phyloP scores from a whole-genome alignment of 192 early-diverging fungal genomes.

The Coemansia asiatica region DNA sequence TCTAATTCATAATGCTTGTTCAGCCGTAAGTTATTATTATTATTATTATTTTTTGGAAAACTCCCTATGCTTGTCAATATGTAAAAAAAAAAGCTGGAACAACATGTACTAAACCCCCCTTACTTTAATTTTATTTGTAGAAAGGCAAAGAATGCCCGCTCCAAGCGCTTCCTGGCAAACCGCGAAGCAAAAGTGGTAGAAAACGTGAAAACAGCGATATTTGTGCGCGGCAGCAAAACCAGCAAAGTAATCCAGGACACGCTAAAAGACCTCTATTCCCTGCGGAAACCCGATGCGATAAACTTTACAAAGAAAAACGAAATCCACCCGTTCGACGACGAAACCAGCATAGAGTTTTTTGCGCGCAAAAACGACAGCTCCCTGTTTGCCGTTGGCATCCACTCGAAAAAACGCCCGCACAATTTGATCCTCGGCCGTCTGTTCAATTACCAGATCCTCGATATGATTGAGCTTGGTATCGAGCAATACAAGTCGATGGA shows the following conservation, averaged over 20 bases:
- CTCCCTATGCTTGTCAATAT: no score
- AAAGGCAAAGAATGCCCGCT: conserved; percentile 86
- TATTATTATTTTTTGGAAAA: no score
- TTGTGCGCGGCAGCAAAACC: conserved; percentile 84
- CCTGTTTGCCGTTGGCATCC: conserved; percentile 84
- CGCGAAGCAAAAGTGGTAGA: conserved; percentile 89
- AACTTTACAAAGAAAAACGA: conserved; percentile 94
- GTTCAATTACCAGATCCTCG: conserved; percentile 91
- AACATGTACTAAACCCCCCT: background rate
- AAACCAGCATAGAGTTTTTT: conserved; percentile 87
- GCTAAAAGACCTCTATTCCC: conserved; percentile 84
- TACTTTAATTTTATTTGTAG: conserved; percentile 31
- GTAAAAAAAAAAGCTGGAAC: background rate
- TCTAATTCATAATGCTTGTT: conserved; percentile 7
- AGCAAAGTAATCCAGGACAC: conserved; percentile 81
- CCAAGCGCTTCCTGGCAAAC: conserved; percentile 82
- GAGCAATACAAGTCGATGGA: conserved; percentile 68
- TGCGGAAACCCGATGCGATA: conserved; percentile 88
- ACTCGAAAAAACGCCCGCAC: conserved; percentile 96
- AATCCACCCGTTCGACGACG: conserved; percentile 95
- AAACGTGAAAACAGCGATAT: conserved; percentile 86
- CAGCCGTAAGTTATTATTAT: conserved; percentile 18
- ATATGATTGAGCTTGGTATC: conserved; percentile 94
- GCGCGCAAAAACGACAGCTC: conserved; percentile 95
- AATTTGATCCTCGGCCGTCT: conserved; percentile 88